Percentiles rank a stretch among this genome's conserved stretches.
phyloP scores from a whole-genome alignment of 202 grass and related monocot species.

The Carex sylvatica region DNA sequence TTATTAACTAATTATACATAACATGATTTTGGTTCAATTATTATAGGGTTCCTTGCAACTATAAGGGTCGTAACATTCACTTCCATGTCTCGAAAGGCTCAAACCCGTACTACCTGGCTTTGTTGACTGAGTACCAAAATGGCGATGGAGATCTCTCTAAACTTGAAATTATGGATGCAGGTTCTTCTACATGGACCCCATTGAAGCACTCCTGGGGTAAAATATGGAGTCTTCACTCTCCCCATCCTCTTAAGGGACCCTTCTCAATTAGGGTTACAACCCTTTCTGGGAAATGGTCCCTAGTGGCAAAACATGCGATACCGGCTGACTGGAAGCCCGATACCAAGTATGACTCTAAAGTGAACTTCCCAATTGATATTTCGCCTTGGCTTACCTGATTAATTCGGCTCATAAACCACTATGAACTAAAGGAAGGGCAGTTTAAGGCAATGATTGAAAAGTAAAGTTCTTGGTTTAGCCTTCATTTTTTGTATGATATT shows the following conservation, averaged over 20 bases:
- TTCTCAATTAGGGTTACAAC: conserved; percentile 60
- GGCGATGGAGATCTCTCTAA: conserved; percentile 58
- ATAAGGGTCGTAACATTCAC: conserved; percentile 2
- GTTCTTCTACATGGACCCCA: conserved; percentile 44
- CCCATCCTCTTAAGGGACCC: conserved; percentile 35
- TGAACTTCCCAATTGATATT: conserved; percentile 43
- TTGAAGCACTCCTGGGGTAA: conserved; percentile 79
- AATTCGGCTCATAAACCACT: no score
- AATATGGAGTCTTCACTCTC: conserved; percentile 47
- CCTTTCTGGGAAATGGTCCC: conserved; percentile 33
- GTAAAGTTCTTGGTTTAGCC: conserved; percentile 14
- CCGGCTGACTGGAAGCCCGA: conserved; percentile 56
- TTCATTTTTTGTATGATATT: background rate
- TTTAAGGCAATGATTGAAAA: no score
- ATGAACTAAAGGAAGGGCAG: no score
- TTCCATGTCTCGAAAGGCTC: conserved; percentile 60
- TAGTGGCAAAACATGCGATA: conserved; percentile 58
- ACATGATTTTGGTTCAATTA: background rate
- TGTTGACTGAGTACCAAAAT: conserved; percentile 63
- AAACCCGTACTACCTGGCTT: conserved; percentile 57
- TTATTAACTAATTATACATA: background rate
- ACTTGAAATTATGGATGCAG: conserved; percentile 55
- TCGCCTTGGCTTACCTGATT: no score
- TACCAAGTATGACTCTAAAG: conserved; percentile 41
- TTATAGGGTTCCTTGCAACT: background rate